These are phyloP conservation scores for Emergomyces pasteurianus DNA, from an alignment of 2,329 filamentous ascomycete genomes.

Conservation along the genomic window DNA sequence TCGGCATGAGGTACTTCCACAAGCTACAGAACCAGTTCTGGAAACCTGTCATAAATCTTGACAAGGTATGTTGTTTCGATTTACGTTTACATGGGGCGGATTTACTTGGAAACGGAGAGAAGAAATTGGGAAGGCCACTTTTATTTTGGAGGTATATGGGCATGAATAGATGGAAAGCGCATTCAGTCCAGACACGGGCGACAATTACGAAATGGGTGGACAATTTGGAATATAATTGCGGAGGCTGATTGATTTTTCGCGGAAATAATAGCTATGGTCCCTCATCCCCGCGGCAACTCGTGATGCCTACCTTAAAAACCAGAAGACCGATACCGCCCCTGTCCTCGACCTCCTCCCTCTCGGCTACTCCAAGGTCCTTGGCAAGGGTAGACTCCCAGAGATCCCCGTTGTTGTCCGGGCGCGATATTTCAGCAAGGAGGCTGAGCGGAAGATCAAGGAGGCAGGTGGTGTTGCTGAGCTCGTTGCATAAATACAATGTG, in stretches of 20 bases:
- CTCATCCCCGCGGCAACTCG: constrained; percentile 88
- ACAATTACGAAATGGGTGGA: constrained; percentile 2
- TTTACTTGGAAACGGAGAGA: background rate
- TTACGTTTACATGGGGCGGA: background rate
- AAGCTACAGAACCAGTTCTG: constrained; percentile 91
- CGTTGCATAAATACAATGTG: constrained; percentile 56
- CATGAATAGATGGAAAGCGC: background rate
- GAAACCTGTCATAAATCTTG: constrained; percentile 98
- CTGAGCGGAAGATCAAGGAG: constrained; percentile 98
- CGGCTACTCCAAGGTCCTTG: constrained; percentile 97
- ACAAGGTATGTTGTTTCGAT: constrained; percentile 60
- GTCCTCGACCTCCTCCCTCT: constrained; percentile 95
- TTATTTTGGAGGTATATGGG: constrained; percentile 1
- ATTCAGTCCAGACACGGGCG: background rate
- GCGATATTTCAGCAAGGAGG: constrained; percentile 88
- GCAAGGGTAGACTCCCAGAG: constrained; percentile 91
- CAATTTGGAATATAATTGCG: background rate
- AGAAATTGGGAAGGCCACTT: background rate
- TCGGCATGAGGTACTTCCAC: constrained; percentile 94
- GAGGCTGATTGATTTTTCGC: constrained; percentile 2
- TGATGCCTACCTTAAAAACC: constrained; percentile 70
- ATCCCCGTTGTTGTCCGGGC: constrained; percentile 91
- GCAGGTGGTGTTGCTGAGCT: constrained; percentile 93
- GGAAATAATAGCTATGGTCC: constrained; percentile 64
- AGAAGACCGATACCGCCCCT: constrained; percentile 79